Conservation (phyloP, 2,329 filamentous ascomycete genomes). For the Sarocladiaceae sp. region DNA sequence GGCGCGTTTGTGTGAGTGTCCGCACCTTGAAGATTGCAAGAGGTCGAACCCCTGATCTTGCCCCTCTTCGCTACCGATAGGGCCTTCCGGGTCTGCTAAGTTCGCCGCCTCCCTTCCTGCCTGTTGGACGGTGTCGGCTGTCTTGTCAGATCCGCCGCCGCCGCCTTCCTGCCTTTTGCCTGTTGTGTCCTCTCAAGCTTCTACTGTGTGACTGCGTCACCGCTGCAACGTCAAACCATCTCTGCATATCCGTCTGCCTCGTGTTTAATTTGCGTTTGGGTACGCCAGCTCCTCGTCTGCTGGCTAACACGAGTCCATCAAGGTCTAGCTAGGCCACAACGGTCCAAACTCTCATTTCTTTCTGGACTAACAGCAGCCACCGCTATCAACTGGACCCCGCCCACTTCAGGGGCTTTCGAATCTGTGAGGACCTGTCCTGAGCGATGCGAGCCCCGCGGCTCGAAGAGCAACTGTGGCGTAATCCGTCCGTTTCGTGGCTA, state of each 20-base stretch:
- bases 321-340: background rate
- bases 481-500: too few species aligned
- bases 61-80: background rate
- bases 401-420: background rate
- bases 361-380: conserved; percentile 1
- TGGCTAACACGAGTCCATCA: background rate
- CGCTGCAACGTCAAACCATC: background rate
- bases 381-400: background rate
- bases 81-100: background rate
- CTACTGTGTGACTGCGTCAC: background rate
- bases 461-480: conserved; percentile 4
- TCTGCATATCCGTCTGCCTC: background rate
- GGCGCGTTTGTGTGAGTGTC: too few species aligned
- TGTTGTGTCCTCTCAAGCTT: background rate
- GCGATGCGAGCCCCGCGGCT: background rate
- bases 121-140: too few species aligned
- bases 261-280: too few species aligned
- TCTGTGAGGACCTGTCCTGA: background rate
- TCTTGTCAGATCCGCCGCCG: too few species aligned
- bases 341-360: conserved; percentile 2
- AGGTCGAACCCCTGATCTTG: background rate
- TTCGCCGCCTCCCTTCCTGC: background rate
- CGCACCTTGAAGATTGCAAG: background rate
- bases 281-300: background rate
- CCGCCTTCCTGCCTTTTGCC: too few species aligned